A percentile compares a stretch with the other conserved stretches of the same genome.
These are phyloP conservation scores for Phaeosphaeriaceae sp. DNA, from an alignment of 2,329 filamentous ascomycete species.

Conservation along the genomic window DNA sequence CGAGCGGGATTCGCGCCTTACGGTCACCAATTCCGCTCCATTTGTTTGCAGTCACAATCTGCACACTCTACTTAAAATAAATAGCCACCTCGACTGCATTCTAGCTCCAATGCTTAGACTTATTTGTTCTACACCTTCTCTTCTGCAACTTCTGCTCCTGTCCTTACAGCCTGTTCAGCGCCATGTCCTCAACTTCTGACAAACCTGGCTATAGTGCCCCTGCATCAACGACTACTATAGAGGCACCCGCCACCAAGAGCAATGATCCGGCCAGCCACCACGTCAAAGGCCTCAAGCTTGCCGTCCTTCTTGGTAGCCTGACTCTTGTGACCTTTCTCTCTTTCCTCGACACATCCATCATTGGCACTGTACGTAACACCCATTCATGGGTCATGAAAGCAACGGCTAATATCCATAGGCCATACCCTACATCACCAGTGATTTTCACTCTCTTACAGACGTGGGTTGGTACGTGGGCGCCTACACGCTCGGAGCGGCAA, in stretches of 20 bases:
- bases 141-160: too few species aligned
- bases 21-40: too few species aligned
- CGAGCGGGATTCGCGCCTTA: too few species aligned
- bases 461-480: conserved; percentile 34
- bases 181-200: too few species aligned
- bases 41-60: too few species aligned
- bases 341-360: conserved; percentile 32
- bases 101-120: too few species aligned
- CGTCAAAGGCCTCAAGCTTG: conserved; percentile 20
- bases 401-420: conserved; percentile 17
- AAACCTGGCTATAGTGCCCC: too few species aligned
- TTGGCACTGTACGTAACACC: conserved; percentile 30
- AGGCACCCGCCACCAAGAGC: not conserved
- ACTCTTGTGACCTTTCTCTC: conserved; percentile 30
- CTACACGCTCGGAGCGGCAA: conserved; percentile 26
- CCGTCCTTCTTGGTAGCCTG: conserved; percentile 19
- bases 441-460: conserved; percentile 33
- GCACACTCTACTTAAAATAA: too few species aligned
- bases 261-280: not conserved
- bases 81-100: too few species aligned
- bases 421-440: conserved; percentile 30
- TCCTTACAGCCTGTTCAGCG: too few species aligned
- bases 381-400: not conserved
- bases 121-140: too few species aligned
- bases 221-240: not conserved